Conservation (phyloP, 495 filamentous ascomycete species). For the Haplographium delicatum region DNA sequence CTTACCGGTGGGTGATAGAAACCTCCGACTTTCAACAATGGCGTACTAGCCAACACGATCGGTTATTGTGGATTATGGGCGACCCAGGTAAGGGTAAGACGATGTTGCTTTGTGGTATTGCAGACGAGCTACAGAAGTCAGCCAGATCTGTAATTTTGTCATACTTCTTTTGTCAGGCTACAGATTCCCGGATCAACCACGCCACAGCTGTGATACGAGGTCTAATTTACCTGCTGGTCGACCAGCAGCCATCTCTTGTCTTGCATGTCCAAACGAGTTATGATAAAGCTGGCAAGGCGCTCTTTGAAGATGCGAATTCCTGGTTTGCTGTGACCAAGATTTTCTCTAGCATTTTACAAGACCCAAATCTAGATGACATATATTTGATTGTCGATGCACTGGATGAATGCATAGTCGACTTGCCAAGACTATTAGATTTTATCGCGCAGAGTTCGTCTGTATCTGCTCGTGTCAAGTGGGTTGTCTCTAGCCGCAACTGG, state of each 20-base stretch:
- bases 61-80: constrained; percentile 39
- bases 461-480: constrained; percentile 17
- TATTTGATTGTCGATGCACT: constrained; percentile 44
- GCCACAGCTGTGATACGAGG: constrained; percentile 32
- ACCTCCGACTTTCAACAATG: not conserved
- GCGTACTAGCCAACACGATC: not conserved
- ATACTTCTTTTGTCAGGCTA: constrained; percentile 46
- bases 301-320: constrained; percentile 33
- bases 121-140: constrained; percentile 26
- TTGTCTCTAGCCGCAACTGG: constrained; percentile 20
- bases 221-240: constrained; percentile 29
- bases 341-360: constrained; percentile 29
- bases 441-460: constrained; percentile 3
- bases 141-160: constrained; percentile 20
- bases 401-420: constrained; percentile 37
- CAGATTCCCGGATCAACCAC: constrained; percentile 27
- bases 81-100: constrained; percentile 39
- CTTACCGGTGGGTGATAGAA: not conserved
- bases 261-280: constrained; percentile 30
- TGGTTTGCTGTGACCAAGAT: constrained; percentile 28
- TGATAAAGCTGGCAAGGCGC: constrained; percentile 22
- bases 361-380: constrained; percentile 18
- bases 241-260: constrained; percentile 31
- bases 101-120: constrained; percentile 35
- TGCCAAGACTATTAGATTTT: constrained; percentile 16